Evolutionary conservation across 768 basidiomycete species (phyloP), one percentile per base, ranked within the genome.

Genomic region (Lactarius sp.): DNA sequence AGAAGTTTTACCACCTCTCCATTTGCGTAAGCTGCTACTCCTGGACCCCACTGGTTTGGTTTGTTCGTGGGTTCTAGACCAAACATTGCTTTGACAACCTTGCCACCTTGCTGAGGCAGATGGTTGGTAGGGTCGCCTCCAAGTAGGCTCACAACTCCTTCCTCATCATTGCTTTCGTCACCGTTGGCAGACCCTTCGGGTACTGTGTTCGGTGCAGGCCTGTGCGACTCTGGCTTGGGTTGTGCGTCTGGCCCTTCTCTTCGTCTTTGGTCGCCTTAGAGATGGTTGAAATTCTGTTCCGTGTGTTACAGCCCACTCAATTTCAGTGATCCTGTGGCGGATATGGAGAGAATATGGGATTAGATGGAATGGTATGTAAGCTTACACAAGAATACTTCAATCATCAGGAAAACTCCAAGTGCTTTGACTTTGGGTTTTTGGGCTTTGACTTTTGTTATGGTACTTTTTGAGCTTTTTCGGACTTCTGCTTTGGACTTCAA

Each of bases 301-400:
- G 68, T 89, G 81, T 75, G 84, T 84, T 72, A 87, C 82, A 2
- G 88, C 80, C 85, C 84, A 88, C 73, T 90, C 88, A 70, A 91
- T 85, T 75, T 90, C 88, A 75, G 90, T 84, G 73, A 91, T 89
- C 79, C 88, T 91, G 73, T 60, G 50, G 10, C 31, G 41, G 16
- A 46, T 53, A 36, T 46, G 56, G 16, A 72, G 73, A 68, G 66
- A 64, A 62, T 70, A 64, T 73, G 70, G 68, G 62, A 69, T 72
- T 69, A 66, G 61, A 68, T 68, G 66, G 60, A 33, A 49, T 49
- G 53, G 57, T 56, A 63, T 52, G 59, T 62, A 64, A 61, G 59
- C 52, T 46, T 57, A 64, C 80, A 80, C 73, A 85, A 75, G 71
- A 85, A 86, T 72, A 86, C 81, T 74, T n/a, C n/a, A n/a, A n/a